phyloP scores from a whole-genome alignment of 2,329 filamentous ascomycete genomes.

The Fusarium stilboides region DNA sequence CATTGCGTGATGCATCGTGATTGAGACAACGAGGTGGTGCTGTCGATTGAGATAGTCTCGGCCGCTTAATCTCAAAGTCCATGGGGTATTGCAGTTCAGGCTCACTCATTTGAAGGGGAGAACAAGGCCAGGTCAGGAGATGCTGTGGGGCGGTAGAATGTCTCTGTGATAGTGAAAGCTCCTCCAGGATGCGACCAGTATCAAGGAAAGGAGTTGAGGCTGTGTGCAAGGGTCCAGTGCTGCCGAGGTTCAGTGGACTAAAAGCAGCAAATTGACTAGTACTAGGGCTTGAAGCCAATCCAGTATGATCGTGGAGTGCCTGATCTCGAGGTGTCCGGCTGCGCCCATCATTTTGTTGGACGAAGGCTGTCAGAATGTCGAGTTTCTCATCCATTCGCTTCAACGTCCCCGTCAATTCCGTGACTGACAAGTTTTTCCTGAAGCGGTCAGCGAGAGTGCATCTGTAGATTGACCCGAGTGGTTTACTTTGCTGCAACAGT shows the following conservation, averaged over 20 bases:
- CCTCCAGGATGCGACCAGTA: slow-evolving; percentile 12
- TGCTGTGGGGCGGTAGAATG: slow-evolving; percentile 35
- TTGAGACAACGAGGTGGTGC: slow-evolving; percentile 3
- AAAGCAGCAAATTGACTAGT: slow-evolving; percentile 1
- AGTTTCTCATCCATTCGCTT: slow-evolving; percentile 36
- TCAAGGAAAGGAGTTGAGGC: not conserved
- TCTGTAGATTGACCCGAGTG: too few species aligned
- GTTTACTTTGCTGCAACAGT: slow-evolving; percentile 24
- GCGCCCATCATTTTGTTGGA: not conserved
- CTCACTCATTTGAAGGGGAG: slow-evolving; percentile 16
- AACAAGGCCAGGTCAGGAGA: slow-evolving; percentile 34
- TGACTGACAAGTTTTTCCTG: slow-evolving; percentile 16
- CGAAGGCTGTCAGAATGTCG: slow-evolving; percentile 3
- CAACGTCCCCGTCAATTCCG: slow-evolving; percentile 17
- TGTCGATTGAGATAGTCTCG: slow-evolving; percentile 11
- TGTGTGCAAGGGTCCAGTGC: not conserved
- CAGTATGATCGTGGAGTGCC: too few species aligned
- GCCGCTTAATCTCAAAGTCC: slow-evolving; percentile 27
- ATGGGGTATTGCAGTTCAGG: slow-evolving; percentile 29
- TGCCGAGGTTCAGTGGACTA: slow-evolving; percentile 10
- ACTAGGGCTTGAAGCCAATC: not conserved
- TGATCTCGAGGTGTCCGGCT: too few species aligned
- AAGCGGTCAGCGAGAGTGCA: too few species aligned
- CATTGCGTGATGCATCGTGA: not conserved
- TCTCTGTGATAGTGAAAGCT: slow-evolving; percentile 23